Base-by-base conservation (phyloP, 2,329 filamentous ascomycete genomes). In the Teratosphaeria zuluensis region DNA sequence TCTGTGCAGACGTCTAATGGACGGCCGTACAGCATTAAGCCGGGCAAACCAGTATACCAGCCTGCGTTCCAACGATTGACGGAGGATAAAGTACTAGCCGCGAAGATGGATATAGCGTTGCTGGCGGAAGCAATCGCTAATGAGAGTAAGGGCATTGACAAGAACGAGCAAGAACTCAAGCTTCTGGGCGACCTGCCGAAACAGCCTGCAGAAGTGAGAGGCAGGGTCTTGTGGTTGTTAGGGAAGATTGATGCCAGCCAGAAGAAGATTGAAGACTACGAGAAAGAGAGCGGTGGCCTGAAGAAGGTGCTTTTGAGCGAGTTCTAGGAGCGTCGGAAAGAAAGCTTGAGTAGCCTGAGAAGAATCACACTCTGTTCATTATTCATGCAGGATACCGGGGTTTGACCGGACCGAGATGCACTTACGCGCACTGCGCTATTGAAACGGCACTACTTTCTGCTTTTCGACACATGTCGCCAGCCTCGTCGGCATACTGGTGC, bases 1-100 rank as follows among this genome's bases (percentile, higher is more conserved):
- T 83, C 84, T 1, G 84, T 97, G 56, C 81, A 82, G 30, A 84
- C 84, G 3, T 77, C 80, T 55, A 87, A 88, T 53, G 92, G 94
- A 0, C 85, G 91, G 0, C 92, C 94, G 0, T 84, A 86, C 59
- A 79, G 79, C 33, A 88, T 97, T 71, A 85, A 81, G 57, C 87
- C 90, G 0, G 91, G 91, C 24, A 90, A 89, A 69, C 92, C 92
- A 0, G 87, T 97, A 30, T 95, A 92, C 73, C 84, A 86, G 59
- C 85, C 92, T 1, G 92, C 92, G 0, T 97, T 97, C 75, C 80
- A 81, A 60, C 78, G 83, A 42, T 76, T 96, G 42, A 81, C 85
- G 0, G 76, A 83, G 53, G 92, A 96, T 69, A 78, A 80, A 6
- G 89, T 90, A 0, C 78, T 96, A 51, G 80, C 81, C 51, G 86